A percentile compares a stretch with the other conserved stretches of the same genome.
Conservation (phyloP, 345 rosid genomes). For the Populus tremula region DNA sequence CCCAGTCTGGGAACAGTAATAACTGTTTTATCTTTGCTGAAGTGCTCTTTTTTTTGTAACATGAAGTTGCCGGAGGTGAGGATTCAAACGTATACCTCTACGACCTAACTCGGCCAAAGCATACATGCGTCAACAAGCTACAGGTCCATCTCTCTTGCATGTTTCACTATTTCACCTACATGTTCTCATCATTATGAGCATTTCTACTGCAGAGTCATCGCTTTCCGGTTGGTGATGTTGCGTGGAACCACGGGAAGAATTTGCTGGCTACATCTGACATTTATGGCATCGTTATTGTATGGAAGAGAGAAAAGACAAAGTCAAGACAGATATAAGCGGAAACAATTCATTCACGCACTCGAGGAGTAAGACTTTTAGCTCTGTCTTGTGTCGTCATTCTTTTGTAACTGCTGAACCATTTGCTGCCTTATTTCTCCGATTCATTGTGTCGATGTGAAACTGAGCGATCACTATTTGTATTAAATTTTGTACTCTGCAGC, state of each 20-base stretch:
- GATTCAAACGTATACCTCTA: constrained; percentile 93
- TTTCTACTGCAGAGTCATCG: constrained; percentile 75
- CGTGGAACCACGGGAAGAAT: constrained; percentile 98
- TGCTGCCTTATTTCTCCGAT: not conserved
- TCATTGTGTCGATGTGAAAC: not conserved
- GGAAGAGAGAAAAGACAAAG: constrained; percentile 91
- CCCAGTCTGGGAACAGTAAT: not conserved
- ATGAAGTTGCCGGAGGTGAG: constrained; percentile 83
- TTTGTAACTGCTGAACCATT: not conserved
- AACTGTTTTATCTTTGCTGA: constrained; percentile 11
- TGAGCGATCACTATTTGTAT: not conserved
- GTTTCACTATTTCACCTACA: not conserved
- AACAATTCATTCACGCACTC: constrained; percentile 3
- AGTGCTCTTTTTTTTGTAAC: constrained; percentile 1
- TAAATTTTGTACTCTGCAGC: not conserved
- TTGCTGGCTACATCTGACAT: constrained; percentile 91
- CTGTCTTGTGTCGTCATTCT: not conserved
- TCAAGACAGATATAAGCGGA: constrained; percentile 22
- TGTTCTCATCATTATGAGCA: not conserved
- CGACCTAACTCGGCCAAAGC: constrained; percentile 78
- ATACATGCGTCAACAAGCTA: constrained; percentile 89
- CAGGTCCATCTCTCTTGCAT: constrained; percentile 50
- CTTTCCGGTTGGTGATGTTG: constrained; percentile 75
- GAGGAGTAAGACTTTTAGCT: not conserved
- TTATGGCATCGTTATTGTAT: constrained; percentile 87